Evolutionary conservation across 1,284 basidiomycete species (phyloP).

Genomic region (Ceratobasidium sp.): DNA sequence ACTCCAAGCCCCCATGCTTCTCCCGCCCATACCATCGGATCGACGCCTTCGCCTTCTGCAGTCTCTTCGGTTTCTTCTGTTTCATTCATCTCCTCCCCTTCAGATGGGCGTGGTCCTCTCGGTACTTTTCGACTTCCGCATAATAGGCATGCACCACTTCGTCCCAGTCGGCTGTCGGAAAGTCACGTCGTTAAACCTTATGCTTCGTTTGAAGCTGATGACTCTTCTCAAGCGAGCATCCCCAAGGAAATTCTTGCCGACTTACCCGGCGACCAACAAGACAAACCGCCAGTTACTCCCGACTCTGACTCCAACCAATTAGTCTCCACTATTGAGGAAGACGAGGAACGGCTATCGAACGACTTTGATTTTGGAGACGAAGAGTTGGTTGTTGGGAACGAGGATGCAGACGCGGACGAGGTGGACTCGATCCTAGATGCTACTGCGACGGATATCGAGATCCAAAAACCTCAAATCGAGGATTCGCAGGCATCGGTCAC

Average conservation of each 20-base stretch:
- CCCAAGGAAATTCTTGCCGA: slow-evolving; percentile 12
- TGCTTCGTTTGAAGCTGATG: slow-evolving; percentile 30
- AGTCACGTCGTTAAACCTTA: slow-evolving; percentile 32
- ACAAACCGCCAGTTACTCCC: not conserved
- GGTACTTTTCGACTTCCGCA: slow-evolving; percentile 32
- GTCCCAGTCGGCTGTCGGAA: slow-evolving; percentile 33
- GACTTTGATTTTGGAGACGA: slow-evolving; percentile 31
- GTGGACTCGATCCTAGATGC: slow-evolving; percentile 17
- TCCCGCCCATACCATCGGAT: not conserved
- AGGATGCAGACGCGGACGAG: slow-evolving; percentile 22
- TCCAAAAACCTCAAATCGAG: not conserved
- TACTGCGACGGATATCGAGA: slow-evolving; percentile 20
- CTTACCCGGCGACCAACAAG: not conserved
- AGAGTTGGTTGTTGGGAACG: slow-evolving; percentile 24
- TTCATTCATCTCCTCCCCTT: slow-evolving; percentile 19
- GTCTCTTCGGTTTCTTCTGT: not conserved
- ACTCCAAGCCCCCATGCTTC: slow-evolving; percentile 30
- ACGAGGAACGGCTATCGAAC: slow-evolving; percentile 30
- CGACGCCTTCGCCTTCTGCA: not conserved
- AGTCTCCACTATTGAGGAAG: not conserved
- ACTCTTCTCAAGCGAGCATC: slow-evolving; percentile 27
- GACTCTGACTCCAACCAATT: not conserved
- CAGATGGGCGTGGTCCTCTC: slow-evolving; percentile 27
- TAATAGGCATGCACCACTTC: slow-evolving; percentile 24
- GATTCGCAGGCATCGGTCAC: not conserved